These are phyloP conservation scores for Yamadazyma mexicana DNA, from an alignment of 1,139 yeast genomes.

Conservation along the genomic window DNA sequence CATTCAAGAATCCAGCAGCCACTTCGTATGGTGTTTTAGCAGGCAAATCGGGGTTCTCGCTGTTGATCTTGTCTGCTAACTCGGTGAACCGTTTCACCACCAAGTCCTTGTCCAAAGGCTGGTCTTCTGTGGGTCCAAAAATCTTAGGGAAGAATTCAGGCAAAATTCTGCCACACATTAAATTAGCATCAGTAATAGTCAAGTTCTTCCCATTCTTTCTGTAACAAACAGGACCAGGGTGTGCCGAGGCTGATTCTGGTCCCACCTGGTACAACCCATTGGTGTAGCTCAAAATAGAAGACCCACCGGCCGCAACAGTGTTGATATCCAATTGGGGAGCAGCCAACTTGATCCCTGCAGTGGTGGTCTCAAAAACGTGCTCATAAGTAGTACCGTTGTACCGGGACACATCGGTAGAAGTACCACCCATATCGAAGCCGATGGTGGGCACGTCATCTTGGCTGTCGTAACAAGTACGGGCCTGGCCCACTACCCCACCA, in stretches of 20 bases:
- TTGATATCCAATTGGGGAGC: conserved; percentile 59
- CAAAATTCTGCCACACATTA: conserved; percentile 49
- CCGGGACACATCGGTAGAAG: conserved; percentile 58
- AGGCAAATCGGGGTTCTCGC: conserved; percentile 27
- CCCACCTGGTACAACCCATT: conserved; percentile 55
- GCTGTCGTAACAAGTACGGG: conserved; percentile 47
- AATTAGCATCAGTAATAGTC: conserved; percentile 58
- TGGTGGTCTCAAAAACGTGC: conserved; percentile 53
- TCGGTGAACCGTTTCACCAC: conserved; percentile 37
- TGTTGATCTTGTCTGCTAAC: conserved; percentile 42
- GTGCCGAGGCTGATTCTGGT: conserved; percentile 57
- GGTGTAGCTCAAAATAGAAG: conserved; percentile 48
- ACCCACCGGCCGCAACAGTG: conserved; percentile 65
- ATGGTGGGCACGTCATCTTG: conserved; percentile 43
- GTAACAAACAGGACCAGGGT: conserved; percentile 62
- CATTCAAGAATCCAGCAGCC: conserved; percentile 22
- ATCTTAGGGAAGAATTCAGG: conserved; percentile 54
- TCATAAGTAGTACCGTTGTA: conserved; percentile 39
- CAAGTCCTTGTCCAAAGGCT: conserved; percentile 45
- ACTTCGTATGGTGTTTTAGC: conserved; percentile 25
- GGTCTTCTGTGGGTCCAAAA: conserved; percentile 52
- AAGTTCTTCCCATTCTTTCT: conserved; percentile 52
- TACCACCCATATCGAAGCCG: conserved; percentile 65
- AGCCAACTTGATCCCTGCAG: conserved; percentile 56
- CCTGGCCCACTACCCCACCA: conserved; percentile 61